A percentile compares a stretch with the other conserved stretches of the same genome.
phyloP scores from a whole-genome alignment of 2,329 filamentous ascomycete species.

The Microsporum ferrugineum region DNA sequence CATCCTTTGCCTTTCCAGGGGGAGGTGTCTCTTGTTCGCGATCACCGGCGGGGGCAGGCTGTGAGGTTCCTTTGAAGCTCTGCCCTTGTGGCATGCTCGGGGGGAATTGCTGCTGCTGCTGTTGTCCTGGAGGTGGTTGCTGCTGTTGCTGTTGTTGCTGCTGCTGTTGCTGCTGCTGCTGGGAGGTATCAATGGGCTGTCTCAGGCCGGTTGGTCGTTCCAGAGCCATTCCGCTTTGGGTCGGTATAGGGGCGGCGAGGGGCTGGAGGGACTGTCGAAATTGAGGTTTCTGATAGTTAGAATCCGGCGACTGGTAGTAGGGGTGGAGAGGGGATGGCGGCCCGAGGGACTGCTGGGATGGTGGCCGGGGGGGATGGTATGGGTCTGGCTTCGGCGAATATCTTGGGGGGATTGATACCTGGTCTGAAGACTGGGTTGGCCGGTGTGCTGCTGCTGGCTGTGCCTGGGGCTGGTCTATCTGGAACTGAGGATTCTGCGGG shows the following conservation, averaged over 20 bases:
- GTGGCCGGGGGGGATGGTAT: constrained; percentile 21
- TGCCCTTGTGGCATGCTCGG: constrained; percentile 17
- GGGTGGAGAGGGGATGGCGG: constrained; percentile 25
- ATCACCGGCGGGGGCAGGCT: constrained; percentile 27
- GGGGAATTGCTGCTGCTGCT: constrained; percentile 10
- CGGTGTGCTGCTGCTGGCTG: constrained; percentile 8
- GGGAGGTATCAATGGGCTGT: constrained; percentile 8
- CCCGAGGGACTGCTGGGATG: constrained; percentile 26
- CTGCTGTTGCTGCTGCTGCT: constrained; percentile 4
- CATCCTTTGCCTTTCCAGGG: constrained; percentile 27
- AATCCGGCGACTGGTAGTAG: constrained; percentile 15
- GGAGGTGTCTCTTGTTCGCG: constrained; percentile 39
- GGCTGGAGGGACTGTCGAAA: constrained; percentile 15
- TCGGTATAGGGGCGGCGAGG: constrained; percentile 5
- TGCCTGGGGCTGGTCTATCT: constrained; percentile 18
- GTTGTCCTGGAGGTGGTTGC: background rate
- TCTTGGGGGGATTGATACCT: constrained; percentile 11
- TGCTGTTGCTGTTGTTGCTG: constrained; percentile 8
- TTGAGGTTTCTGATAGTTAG: constrained; percentile 15
- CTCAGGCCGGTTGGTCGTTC: constrained; percentile 15
- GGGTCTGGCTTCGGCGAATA: constrained; percentile 17
- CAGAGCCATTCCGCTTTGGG: constrained; percentile 10
- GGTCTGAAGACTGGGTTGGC: constrained; percentile 15
- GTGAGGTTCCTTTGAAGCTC: constrained; percentile 20
- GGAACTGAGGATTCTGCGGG: constrained; percentile 12